phyloP scores from a whole-genome alignment of 495 filamentous ascomycete species.

The Neurospora intermedia region DNA sequence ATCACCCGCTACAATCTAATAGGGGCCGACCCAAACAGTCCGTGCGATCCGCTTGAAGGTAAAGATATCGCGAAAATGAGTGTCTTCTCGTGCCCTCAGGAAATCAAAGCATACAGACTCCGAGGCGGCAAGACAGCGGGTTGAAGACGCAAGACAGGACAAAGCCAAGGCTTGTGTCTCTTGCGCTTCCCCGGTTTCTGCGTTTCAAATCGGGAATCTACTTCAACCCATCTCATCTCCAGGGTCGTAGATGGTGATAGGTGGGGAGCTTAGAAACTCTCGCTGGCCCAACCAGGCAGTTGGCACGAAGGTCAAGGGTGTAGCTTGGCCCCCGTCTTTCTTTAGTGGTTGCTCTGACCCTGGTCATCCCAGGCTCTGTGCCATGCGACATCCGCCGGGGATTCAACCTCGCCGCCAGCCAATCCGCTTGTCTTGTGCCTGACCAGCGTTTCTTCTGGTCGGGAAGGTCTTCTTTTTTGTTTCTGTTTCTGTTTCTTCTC shows the following conservation, averaged over 20 bases:
- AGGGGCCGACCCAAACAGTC: neutral
- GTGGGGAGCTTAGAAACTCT: neutral
- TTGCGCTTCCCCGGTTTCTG: neutral
- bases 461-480: neutral
- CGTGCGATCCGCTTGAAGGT: neutral
- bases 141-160: neutral
- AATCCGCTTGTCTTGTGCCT: constrained; percentile 11
- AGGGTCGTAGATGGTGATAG: neutral
- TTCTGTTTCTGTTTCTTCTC: constrained; percentile 5
- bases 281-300: constrained; percentile 5
- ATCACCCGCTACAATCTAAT: neutral
- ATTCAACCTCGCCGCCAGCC: constrained; percentile 8
- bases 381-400: constrained; percentile 2
- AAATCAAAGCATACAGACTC: neutral
- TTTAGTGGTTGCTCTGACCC: constrained; percentile 11
- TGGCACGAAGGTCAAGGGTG: constrained; percentile 7
- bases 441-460: constrained; percentile 7
- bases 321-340: constrained; percentile 3
- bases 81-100: neutral
- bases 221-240: neutral
- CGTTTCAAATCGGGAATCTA: neutral
- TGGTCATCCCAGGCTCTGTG: constrained; percentile 2
- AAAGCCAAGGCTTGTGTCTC: neutral
- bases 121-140: neutral
- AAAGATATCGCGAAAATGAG: neutral